A percentile compares a stretch with the other conserved stretches of the same genome.
Evolutionary conservation across 1,284 basidiomycete species (phyloP).

Genomic region (Pisolithus thermaeus): DNA sequence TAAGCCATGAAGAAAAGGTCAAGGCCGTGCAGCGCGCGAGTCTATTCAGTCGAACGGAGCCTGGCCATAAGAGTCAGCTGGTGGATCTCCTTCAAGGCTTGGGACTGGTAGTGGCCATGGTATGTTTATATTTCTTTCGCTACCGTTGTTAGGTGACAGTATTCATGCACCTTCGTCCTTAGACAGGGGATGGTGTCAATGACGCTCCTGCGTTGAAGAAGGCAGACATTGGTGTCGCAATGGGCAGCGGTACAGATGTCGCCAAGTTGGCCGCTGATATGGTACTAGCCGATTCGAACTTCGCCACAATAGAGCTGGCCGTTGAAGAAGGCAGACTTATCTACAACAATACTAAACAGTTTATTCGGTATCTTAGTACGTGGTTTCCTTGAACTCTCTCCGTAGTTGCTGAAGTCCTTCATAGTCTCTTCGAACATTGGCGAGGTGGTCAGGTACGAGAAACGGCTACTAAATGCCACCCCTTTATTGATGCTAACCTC

Average conservation of each 20-base stretch:
- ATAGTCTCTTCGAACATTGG: conserved; percentile 97
- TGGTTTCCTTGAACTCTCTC: conserved; percentile 13
- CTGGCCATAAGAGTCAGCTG: conserved; percentile 91
- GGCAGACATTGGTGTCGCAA: conserved; percentile 98
- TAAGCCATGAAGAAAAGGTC: conserved; percentile 77
- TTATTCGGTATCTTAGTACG: conserved; percentile 87
- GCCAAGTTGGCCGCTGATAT: conserved; percentile 98
- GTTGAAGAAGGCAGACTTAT: conserved; percentile 97
- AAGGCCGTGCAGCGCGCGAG: conserved; percentile 81
- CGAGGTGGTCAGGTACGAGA: conserved; percentile 79
- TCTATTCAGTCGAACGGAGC: conserved; percentile 92
- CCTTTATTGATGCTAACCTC: conserved; percentile 9
- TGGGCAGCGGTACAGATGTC: conserved; percentile 98
- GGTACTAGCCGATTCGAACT: conserved; percentile 87
- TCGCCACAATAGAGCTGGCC: conserved; percentile 90
- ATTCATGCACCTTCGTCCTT: conserved; percentile 11
- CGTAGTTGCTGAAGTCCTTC: conserved; percentile 30
- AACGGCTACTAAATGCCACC: background rate
- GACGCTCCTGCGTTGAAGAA: conserved; percentile 96
- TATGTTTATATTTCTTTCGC: conserved; percentile 29
- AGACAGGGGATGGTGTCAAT: conserved; percentile 94
- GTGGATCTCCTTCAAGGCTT: conserved; percentile 93
- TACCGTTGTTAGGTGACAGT: background rate
- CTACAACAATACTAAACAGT: conserved; percentile 99
- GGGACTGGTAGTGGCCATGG: conserved; percentile 97